Evolutionary conservation across 208 protist genomes (phyloP).

Genomic region (Trypanosoma grayi): DNA sequence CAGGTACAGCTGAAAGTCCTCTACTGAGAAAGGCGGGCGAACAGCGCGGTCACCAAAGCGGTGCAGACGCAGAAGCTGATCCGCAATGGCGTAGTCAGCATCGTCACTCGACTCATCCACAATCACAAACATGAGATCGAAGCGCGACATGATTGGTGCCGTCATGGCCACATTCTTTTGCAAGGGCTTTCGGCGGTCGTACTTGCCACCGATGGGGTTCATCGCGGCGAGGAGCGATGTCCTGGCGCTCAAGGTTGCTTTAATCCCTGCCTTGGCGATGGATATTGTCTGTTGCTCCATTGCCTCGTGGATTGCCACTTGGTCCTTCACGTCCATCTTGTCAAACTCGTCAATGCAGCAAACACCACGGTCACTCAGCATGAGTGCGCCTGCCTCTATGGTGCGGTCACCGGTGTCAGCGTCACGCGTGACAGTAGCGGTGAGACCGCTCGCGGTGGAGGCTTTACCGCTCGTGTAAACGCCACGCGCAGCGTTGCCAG

Average conservation of each 20-base stretch:
- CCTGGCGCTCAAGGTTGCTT: conserved; percentile 99
- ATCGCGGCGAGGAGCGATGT: conserved; percentile 98
- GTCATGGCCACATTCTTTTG: conserved; percentile 94
- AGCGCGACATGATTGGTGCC: conserved; percentile 99
- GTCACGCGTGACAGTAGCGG: conserved; percentile 97
- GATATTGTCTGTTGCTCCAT: conserved; percentile 99
- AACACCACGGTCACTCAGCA: conserved; percentile 99
- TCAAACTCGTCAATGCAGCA: conserved; percentile 99
- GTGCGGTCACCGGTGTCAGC: conserved; percentile 99
- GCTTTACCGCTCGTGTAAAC: conserved; percentile 99
- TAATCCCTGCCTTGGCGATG: conserved; percentile 98
- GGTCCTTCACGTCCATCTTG: conserved; percentile 99
- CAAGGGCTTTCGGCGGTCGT: conserved; percentile 92
- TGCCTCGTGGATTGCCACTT: conserved; percentile 99
- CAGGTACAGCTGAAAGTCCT: conserved; percentile 94
- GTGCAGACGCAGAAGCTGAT: conserved; percentile 96
- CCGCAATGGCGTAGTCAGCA: conserved; percentile 96
- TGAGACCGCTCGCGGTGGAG: conserved; percentile 96
- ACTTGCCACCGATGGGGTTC: conserved; percentile 98
- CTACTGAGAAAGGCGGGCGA: conserved; percentile 62
- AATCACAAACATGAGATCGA: conserved; percentile 99
- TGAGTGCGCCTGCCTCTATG: conserved; percentile 99
- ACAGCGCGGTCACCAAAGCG: conserved; percentile 79
- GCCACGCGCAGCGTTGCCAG: conserved; percentile 91
- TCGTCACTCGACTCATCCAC: conserved; percentile 96